Evolutionary conservation across 768 basidiomycete species (phyloP), one percentile per base, ranked within the genome.

Genomic region (Termitomyces sp.): DNA sequence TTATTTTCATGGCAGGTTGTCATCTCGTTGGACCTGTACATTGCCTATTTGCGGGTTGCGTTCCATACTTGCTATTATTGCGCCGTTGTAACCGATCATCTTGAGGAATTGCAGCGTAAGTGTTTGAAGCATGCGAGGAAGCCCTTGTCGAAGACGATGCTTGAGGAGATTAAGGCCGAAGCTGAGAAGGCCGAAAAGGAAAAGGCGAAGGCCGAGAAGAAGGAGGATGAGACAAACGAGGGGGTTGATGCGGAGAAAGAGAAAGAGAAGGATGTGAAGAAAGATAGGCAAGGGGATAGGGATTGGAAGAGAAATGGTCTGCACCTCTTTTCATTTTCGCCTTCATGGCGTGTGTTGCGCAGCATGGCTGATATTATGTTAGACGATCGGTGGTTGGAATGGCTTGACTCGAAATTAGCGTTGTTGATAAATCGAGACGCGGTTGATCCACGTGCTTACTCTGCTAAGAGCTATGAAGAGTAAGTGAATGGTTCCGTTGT

Each of bases 51-150:
- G 71, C 92, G 97, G 67, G 83, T 87, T 72, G 96, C 92, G 58
- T 95, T 90, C 76, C 84, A 94, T 84, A 88, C 92, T 70, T 97
- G 97, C 85, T 99, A 96, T 78, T 99, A 99, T 78, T 99, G 97
- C 82, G 89, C 90, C 68, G 88, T 93, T 72, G 85, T 92, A 67
- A 90, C 89, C 73, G 90, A 96, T 78, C 94, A 94, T 79, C 77
- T 91, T 74, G 97, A 99, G 78, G 94, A 97, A 80, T 83, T 99
- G 69, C 89, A 94, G 75, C 86, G 94, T 72, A 94, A 94, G 78
- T 98, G 96, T 82, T 79, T 97, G 68, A 88, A 88, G 78, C 97
- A 99, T 78, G 81, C 91, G 65, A 85, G 96, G 76, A 89, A 88
- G 73, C 85, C 91, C 44, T 70, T 89, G 68, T 82, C 84, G 61